Conservation (phyloP, 768 basidiomycete genomes). For the Boletus coccyginus region DNA sequence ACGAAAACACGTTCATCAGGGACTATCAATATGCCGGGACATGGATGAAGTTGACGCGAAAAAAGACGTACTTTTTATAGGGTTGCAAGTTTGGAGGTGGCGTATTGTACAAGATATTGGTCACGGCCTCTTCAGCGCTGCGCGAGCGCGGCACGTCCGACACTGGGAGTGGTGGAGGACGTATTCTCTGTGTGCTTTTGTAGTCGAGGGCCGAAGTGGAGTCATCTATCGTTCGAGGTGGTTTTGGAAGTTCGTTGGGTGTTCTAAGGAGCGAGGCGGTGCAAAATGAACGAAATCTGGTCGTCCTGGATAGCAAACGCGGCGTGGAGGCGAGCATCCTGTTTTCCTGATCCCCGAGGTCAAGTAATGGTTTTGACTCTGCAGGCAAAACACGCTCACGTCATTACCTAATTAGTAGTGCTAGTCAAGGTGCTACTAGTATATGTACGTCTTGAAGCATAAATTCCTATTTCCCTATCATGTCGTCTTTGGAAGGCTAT, state of each 20-base stretch:
- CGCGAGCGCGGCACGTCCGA: slow-evolving; percentile 82
- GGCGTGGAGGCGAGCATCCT: slow-evolving; percentile 13
- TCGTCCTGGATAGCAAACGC: slow-evolving; percentile 18
- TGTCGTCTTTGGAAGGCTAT: slow-evolving; percentile 42
- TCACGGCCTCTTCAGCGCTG: slow-evolving; percentile 93
- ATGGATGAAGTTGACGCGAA: not conserved
- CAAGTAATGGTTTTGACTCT: not conserved
- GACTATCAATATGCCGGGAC: not conserved
- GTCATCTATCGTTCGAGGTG: slow-evolving; percentile 82
- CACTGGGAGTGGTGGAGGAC: slow-evolving; percentile 82
- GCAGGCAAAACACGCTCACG: not conserved
- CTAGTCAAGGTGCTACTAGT: no score
- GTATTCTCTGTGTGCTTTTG: slow-evolving; percentile 65
- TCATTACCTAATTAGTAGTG: slow-evolving; percentile 14
- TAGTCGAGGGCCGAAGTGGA: slow-evolving; percentile 95
- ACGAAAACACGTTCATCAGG: slow-evolving; percentile 6
- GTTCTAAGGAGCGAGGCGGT: slow-evolving; percentile 13
- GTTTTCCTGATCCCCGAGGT: not conserved
- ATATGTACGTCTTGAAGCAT: no score
- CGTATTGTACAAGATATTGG: slow-evolving; percentile 96
- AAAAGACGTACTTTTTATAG: slow-evolving; percentile 70
- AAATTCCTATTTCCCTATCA: not conserved
- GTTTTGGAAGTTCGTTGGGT: slow-evolving; percentile 51
- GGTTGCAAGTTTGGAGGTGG: slow-evolving; percentile 89
- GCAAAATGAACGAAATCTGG: slow-evolving; percentile 23